Evolutionary conservation across 2,329 filamentous ascomycete species (phyloP).

Genomic region (Penicillium occitanis): DNA sequence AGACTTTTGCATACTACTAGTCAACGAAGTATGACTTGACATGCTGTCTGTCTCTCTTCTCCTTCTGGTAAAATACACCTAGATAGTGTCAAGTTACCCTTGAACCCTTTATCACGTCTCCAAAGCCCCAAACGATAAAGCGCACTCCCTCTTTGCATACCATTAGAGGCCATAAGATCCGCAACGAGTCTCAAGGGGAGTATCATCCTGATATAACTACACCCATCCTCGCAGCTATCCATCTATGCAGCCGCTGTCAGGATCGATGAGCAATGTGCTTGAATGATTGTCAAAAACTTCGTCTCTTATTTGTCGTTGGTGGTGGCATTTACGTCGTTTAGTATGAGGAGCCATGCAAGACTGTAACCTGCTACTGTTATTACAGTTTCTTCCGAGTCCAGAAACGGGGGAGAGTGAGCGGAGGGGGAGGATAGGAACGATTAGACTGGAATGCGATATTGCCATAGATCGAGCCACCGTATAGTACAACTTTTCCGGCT

Average conservation of each 20-base stretch:
- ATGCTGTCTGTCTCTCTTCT: neutral
- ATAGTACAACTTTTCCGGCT: neutral
- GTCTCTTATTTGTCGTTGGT: neutral
- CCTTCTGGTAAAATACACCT: neutral
- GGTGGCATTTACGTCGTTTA: neutral
- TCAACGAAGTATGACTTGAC: neutral
- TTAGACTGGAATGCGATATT: neutral
- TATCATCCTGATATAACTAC: neutral
- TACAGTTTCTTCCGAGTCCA: neutral
- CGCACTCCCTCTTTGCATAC: neutral
- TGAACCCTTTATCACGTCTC: neutral
- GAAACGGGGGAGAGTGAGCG: too few species aligned
- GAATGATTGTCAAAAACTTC: neutral
- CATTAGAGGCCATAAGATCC: neutral
- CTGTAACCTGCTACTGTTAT: neutral
- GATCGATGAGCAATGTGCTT: neutral
- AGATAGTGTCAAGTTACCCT: neutral
- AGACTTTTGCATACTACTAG: neutral
- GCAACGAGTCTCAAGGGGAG: neutral
- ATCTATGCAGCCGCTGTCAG: neutral
- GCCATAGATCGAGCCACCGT: neutral
- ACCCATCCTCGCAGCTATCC: slow-evolving; percentile 2
- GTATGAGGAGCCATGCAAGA: slow-evolving; percentile 1
- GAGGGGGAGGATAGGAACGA: neutral
- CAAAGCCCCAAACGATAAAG: neutral